These are phyloP conservation scores for Collybia sordida DNA, from an alignment of 768 basidiomycete species.

Conservation along the genomic window DNA sequence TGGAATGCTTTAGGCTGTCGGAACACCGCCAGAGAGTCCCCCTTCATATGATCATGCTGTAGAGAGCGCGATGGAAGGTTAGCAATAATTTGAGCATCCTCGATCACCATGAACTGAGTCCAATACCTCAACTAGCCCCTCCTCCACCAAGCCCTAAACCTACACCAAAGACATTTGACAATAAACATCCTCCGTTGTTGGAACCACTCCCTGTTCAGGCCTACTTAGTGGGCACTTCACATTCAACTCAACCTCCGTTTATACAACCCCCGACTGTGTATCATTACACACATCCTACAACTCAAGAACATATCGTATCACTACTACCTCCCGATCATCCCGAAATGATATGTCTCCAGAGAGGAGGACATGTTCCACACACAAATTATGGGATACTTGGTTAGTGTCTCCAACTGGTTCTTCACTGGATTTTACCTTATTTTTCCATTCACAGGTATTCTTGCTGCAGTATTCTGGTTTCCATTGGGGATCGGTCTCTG, in stretches of 20 bases:
- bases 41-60: constrained; percentile 48
- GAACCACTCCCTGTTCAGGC: not conserved
- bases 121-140: not conserved
- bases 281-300: constrained; percentile 65
- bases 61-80: constrained; percentile 26
- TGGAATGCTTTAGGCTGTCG: constrained; percentile 8
- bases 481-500: constrained; percentile 80
- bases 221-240: constrained; percentile 20
- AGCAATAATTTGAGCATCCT: constrained; percentile 6
- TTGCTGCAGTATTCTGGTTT: constrained; percentile 88
- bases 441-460: constrained; percentile 47
- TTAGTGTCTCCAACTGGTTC: constrained; percentile 28
- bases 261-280: constrained; percentile 49
- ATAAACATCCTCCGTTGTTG: not conserved
- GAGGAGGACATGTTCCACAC: constrained; percentile 62
- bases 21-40: constrained; percentile 37
- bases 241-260: constrained; percentile 11
- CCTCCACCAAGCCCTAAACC: not conserved
- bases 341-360: constrained; percentile 83
- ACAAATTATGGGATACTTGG: constrained; percentile 73
- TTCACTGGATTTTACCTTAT: constrained; percentile 1
- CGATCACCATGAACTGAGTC: not conserved
- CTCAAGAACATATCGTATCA: constrained; percentile 57
- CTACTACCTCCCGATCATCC: constrained; percentile 76
- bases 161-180: not conserved